A percentile compares a stretch with the other conserved stretches of the same genome.
These are phyloP conservation scores for Entomortierella chlamydospora DNA, from an alignment of 192 early-diverging fungal genomes.

Conservation along the genomic window DNA sequence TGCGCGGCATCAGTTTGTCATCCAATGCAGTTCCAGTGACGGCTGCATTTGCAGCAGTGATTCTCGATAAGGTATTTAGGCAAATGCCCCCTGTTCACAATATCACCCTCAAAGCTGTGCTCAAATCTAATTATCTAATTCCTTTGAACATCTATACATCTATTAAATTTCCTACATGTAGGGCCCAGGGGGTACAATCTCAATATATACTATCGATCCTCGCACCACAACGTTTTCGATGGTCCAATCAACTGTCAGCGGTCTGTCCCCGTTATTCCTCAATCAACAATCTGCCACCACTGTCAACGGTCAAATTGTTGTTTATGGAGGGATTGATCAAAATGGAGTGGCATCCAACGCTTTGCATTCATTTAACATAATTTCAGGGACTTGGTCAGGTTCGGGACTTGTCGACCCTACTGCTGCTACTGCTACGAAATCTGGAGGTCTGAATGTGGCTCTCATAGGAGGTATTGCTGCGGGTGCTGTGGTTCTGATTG, in stretches of 20 bases:
- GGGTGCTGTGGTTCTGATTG: constrained; percentile 12
- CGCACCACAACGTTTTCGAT: constrained; percentile 12
- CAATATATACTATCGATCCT: constrained; percentile 33
- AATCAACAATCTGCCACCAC: constrained; percentile 25
- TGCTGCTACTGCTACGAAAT: not conserved
- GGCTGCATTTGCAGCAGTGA: constrained; percentile 33
- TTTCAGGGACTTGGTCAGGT: constrained; percentile 44
- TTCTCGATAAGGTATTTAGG: constrained; percentile 40
- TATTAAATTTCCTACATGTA: not conserved
- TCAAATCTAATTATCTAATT: not conserved
- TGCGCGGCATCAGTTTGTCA: constrained; percentile 15
- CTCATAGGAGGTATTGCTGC: constrained; percentile 41
- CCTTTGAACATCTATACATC: not conserved
- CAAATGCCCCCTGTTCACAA: too few species aligned
- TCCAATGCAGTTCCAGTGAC: constrained; percentile 25
- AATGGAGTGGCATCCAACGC: not conserved
- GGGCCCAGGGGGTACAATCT: constrained; percentile 16
- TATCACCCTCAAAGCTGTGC: not conserved
- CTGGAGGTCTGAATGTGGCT: not conserved
- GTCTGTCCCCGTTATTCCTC: constrained; percentile 12
- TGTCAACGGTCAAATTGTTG: constrained; percentile 42
- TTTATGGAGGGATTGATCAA: constrained; percentile 25
- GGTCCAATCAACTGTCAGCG: not conserved
- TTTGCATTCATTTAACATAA: constrained; percentile 34
- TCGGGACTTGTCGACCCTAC: constrained; percentile 23